Base-by-base conservation (phyloP, 192 early-diverging fungal species). In the Coemansia sp. region DNA sequence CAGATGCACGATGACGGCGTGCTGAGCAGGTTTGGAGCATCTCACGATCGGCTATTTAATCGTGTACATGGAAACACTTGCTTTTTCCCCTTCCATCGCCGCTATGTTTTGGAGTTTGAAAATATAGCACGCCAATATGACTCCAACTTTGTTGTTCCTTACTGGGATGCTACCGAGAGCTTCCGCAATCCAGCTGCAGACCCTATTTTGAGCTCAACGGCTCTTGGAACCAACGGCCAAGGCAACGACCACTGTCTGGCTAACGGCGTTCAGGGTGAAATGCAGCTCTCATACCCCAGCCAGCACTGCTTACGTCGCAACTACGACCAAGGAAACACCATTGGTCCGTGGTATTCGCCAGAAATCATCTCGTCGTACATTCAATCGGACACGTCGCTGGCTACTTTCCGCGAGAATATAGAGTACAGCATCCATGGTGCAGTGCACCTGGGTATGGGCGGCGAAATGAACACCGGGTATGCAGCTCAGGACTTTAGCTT, bases 81-180 rank as follows among this genome's bases (percentile, higher is more conserved):
- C 37, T 77, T 80, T 51, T 72, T 80, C 59, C 73, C 72, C 15
- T 80, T 76, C 69, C 79, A 80, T 35, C 79, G 79, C 16, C 72
- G 69, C 59, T 77, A 59, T 12, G 50, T 80, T 49, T 50, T 72
- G 1, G 79, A 80, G 59, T 68, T 72, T 43, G 79, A 80, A 21
- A 68, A 66, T 37, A 52, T 67, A 33, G 60, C 65, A 12, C 68
- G 66, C 44, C 50, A 2, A 7, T 76, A 76, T 43, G 61, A 75
- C 53, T 62, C 72, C 31, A 64, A 53, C 58, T 68, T 76, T 65
- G 60, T 61, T 16, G 53, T 76, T 5, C 79, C 79, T 4, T 80
- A 80, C 61, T 80, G 72, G 72, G 79, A 80, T 39, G 68, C 61
- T 3, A 69, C 79, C 19, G 35, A 70, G 65, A 67, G 61, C 61